These are phyloP conservation scores for Plicaturopsis crispa DNA, from an alignment of 768 basidiomycete species.

Conservation along the genomic window DNA sequence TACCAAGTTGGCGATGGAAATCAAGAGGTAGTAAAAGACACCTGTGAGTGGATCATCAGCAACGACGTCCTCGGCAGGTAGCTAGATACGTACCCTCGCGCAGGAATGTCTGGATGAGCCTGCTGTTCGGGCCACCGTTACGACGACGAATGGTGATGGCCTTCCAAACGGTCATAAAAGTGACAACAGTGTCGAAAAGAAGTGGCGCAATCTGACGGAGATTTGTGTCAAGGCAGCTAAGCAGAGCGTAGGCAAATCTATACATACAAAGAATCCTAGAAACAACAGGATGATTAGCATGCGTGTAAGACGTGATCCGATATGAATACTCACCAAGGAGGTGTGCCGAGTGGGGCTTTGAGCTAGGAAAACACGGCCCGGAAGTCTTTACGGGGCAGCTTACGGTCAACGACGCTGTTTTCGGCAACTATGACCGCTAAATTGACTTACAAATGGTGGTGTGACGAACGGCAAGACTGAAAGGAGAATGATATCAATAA, in stretches of 20 bases:
- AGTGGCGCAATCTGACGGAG: constrained; percentile 65
- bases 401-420: not conserved
- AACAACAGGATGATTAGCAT: constrained; percentile 6
- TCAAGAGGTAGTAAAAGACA: constrained; percentile 79
- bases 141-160: constrained; percentile 70
- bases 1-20: constrained; percentile 74
- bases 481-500: constrained; percentile 9
- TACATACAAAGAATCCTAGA: constrained; percentile 52
- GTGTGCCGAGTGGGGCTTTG: constrained; percentile 79
- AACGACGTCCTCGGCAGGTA: constrained; percentile 1
- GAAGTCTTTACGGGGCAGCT: constrained; percentile 22
- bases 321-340: constrained; percentile 50
- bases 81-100: constrained; percentile 51
- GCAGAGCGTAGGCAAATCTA: constrained; percentile 2
- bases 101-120: constrained; percentile 77
- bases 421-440: too few species aligned
- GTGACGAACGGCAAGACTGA: constrained; percentile 60
- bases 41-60: constrained; percentile 28
- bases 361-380: constrained; percentile 76
- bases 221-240: constrained; percentile 5
- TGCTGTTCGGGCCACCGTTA: constrained; percentile 70
- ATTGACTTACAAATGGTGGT: constrained; percentile 51
- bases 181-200: constrained; percentile 74
- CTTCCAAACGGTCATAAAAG: constrained; percentile 74
- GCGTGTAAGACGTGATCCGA: not conserved